Evolutionary conservation across 2,329 filamentous ascomycete species (phyloP).

Genomic region (Cryphonectria nitschkei): DNA sequence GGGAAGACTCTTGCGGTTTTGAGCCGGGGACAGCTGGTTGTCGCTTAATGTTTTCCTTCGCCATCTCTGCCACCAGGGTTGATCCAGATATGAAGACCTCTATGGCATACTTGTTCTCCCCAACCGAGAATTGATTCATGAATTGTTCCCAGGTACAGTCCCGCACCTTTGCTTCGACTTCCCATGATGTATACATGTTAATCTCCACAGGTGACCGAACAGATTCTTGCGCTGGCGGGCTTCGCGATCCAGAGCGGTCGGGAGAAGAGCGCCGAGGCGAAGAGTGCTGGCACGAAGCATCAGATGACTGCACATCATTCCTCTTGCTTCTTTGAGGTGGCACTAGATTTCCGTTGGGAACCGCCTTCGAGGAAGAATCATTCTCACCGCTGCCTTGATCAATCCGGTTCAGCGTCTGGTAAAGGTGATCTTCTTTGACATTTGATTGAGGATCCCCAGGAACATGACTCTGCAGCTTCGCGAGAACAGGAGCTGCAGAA

Average conservation of each 20-base stretch:
- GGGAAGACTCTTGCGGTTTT: neutral
- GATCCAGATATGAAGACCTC: neutral
- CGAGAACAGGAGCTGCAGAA: neutral
- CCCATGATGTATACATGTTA: neutral
- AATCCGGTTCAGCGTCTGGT: neutral
- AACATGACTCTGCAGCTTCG: neutral
- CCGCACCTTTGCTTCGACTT: neutral
- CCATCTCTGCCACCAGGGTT: neutral
- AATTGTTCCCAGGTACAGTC: neutral
- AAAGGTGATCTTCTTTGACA: neutral
- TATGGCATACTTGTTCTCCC: neutral
- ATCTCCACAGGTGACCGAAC: neutral
- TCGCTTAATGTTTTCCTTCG: neutral
- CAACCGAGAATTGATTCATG: neutral
- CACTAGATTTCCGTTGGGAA: neutral
- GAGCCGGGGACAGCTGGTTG: fast-evolving
- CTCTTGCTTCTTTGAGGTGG: neutral
- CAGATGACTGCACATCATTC: neutral
- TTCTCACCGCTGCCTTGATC: neutral
- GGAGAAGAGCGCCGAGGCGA: neutral
- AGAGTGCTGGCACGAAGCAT: neutral
- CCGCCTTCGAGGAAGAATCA: neutral
- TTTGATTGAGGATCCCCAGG: neutral
- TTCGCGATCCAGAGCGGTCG: neutral
- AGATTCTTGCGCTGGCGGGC: neutral